Evolutionary conservation across 305 asterid species (phyloP), one percentile per base, ranked within the genome.

Genomic region (Rubia tinctorum): DNA sequence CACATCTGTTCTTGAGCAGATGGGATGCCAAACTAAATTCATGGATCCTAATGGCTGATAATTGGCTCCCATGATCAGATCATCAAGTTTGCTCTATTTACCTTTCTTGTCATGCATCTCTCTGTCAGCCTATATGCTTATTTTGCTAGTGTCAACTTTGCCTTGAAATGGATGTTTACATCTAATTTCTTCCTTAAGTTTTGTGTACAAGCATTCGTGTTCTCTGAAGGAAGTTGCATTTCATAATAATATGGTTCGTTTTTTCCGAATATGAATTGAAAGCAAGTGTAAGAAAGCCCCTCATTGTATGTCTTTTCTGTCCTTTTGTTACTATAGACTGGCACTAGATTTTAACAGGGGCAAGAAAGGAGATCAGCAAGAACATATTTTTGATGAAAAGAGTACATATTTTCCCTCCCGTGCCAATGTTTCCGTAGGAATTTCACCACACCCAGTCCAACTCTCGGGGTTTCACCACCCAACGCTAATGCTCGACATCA

Each of bases 1-100:
- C n/a, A n/a, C n/a, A n/a, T 86, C 79, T 83, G 86, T 88, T 74
- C 88, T 93, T 14, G 96, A 93, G 78, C 96, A 90, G 79, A 84
- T 86, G 83, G 95, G 96, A 8, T 85, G 88, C 23, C 79, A 89
- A 61, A 69, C 89, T 17, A 73, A 81, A 4, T 71, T 82, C 17
- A 59, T 78, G 1, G 91, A 91, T 67, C 86, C 86, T 15, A 88
- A 77, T 61, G 81, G 80, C 59, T 81, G 76, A 34, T 40, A 47
- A 30, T 11, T 59, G 17, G 62, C 15, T 18, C 23, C 22, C 17
- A 2, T 17, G 25, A 6, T 55, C 27, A 2, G 34, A 30, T 30
- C 34, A 30, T 34, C 39, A 34, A 34, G 39, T 34, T 34, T 34
- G 39, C 39, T 49, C 20, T 49, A 14, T 49, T 6, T 7, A 18